Evolutionary conservation across 768 basidiomycete species (phyloP).

Genomic region (Pisolithus orientalis): DNA sequence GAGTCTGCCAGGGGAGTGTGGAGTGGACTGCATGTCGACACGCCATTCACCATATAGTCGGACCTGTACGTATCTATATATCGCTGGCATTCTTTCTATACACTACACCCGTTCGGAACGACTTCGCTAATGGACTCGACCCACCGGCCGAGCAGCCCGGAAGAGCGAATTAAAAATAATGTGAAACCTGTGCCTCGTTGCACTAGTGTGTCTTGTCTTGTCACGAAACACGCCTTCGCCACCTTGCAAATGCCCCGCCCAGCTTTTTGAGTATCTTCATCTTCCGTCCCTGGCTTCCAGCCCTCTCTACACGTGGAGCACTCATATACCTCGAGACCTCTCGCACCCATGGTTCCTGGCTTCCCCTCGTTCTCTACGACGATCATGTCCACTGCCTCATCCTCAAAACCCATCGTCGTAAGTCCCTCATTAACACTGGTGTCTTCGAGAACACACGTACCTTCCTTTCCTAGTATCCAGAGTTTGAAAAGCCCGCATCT

Average conservation of each 20-base stretch:
- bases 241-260: slow-evolving; percentile 17
- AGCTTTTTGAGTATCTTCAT: background rate
- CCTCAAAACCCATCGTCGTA: slow-evolving; percentile 5
- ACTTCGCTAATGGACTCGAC: background rate
- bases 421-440: background rate
- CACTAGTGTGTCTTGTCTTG: slow-evolving; percentile 4
- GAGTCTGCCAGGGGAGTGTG: slow-evolving; percentile 85
- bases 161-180: background rate
- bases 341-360: slow-evolving; percentile 1
- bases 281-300: slow-evolving; percentile 3
- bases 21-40: slow-evolving; percentile 81
- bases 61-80: slow-evolving; percentile 10
- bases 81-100: background rate
- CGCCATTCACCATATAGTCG: slow-evolving; percentile 48
- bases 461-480: slow-evolving; percentile 1
- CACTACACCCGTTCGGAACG: background rate
- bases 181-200: background rate
- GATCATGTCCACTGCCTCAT: slow-evolving; percentile 6
- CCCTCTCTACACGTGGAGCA: slow-evolving; percentile 5
- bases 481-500: slow-evolving; percentile 4
- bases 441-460: background rate
- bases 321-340: slow-evolving; percentile 1
- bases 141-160: background rate
- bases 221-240: slow-evolving; percentile 29
- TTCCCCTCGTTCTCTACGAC: slow-evolving; percentile 3